Conservation (phyloP, 805 yeast species). For the Ogataea paraovalis region DNA sequence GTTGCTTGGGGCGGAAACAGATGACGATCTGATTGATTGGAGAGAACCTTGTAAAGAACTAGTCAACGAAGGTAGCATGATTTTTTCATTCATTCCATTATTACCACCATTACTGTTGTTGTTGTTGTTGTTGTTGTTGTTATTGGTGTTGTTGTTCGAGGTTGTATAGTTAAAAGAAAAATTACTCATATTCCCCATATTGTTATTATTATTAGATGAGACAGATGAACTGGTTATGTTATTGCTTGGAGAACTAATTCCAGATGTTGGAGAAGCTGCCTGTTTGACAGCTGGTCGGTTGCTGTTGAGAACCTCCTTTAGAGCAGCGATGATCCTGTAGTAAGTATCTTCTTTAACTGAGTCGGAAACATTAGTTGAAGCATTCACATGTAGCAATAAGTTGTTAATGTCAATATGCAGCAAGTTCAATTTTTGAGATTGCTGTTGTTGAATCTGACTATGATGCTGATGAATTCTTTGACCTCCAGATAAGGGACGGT, state of each 20-base stretch:
- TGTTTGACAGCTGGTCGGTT: conserved; percentile 1
- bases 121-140: neutral
- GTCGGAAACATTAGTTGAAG: conserved; percentile 19
- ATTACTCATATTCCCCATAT: neutral
- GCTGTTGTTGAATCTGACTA: conserved; percentile 1
- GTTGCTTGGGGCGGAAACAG: conserved; percentile 1
- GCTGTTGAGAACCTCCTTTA: conserved; percentile 18
- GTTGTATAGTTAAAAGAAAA: conserved; percentile 12
- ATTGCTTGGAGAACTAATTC: conserved; percentile 7
- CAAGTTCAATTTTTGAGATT: conserved; percentile 11
- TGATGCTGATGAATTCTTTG: conserved; percentile 3
- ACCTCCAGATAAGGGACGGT: neutral
- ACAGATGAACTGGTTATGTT: conserved; percentile 2
- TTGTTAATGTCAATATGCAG: conserved; percentile 28
- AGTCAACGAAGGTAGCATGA: conserved; percentile 23
- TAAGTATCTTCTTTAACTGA: conserved; percentile 26
- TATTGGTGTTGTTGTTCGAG: neutral
- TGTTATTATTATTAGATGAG: neutral
- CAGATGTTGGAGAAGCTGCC: conserved; percentile 20
- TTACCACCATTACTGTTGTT: conserved; percentile 2
- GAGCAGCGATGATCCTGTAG: conserved; percentile 18
- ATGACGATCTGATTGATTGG: conserved; percentile 19
- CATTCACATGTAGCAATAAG: conserved; percentile 26
- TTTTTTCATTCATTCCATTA: conserved; percentile 11
- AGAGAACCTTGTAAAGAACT: conserved; percentile 20